Evolutionary conservation across 768 basidiomycete species (phyloP).

Genomic region (Clavaria fumosa): DNA sequence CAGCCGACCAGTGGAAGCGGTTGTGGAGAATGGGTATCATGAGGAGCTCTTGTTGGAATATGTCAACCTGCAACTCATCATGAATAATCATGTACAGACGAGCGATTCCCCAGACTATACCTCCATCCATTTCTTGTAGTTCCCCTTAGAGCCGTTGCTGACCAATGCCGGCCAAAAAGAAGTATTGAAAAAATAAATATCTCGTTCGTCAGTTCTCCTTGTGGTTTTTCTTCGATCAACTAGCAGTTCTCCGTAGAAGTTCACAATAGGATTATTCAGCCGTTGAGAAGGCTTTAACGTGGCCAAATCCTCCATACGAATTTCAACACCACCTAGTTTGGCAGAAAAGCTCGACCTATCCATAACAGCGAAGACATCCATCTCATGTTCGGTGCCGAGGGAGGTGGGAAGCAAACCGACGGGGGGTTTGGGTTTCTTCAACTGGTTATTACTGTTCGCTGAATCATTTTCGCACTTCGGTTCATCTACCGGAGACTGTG

Average conservation of each 20-base stretch:
- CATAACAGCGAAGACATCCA: too few relatives aligned
- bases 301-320: slow-evolving; percentile 53
- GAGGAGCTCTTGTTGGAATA: slow-evolving; percentile 78
- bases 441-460: too few relatives aligned
- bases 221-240: slow-evolving; percentile 51
- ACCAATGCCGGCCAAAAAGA: slow-evolving; percentile 84
- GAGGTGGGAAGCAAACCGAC: too few relatives aligned
- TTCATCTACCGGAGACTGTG: too few relatives aligned
- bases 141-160: slow-evolving; percentile 63
- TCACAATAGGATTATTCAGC: slow-evolving; percentile 96
- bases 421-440: too few relatives aligned
- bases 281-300: slow-evolving; percentile 61
- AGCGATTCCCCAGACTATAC: slow-evolving; percentile 39
- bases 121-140: slow-evolving; percentile 89
- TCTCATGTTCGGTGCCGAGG: too few relatives aligned
- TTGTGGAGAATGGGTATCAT: slow-evolving; percentile 83
- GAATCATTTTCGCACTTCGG: too few relatives aligned
- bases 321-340: too few relatives aligned
- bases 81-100: slow-evolving; percentile 2
- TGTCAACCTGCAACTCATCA: slow-evolving; percentile 46
- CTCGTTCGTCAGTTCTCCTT: slow-evolving; percentile 33
- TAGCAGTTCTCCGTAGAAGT: slow-evolving; percentile 88
- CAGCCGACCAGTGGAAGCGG: slow-evolving; percentile 88
- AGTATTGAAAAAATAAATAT: slow-evolving; percentile 80
- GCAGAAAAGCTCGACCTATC: too few relatives aligned